phyloP scores from a whole-genome alignment of 768 basidiomycete species.

The Naganishia antarctica region DNA sequence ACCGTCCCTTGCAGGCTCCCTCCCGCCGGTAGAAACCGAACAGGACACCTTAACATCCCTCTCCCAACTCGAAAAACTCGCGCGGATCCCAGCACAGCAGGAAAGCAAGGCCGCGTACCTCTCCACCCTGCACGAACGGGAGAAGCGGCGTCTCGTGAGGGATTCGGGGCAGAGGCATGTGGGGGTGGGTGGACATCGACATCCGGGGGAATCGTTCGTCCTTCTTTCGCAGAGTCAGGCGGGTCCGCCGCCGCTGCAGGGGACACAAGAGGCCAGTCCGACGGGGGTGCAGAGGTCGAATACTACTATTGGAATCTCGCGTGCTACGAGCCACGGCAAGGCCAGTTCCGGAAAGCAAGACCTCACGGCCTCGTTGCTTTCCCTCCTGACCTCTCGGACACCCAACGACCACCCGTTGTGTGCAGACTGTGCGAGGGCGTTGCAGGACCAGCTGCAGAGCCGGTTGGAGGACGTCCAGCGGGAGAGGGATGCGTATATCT shows the following conservation, averaged over 20 bases:
- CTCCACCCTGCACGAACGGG: constrained; percentile 52
- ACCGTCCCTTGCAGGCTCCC: constrained; percentile 5
- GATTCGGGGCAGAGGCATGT: neutral
- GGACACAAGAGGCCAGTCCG: no score
- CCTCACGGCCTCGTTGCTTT: constrained; percentile 39
- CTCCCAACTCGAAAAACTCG: constrained; percentile 53
- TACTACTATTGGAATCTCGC: neutral
- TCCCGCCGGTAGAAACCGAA: constrained; percentile 15
- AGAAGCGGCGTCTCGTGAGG: constrained; percentile 38
- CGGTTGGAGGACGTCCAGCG: constrained; percentile 85
- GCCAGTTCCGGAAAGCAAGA: constrained; percentile 36
- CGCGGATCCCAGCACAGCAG: constrained; percentile 51
- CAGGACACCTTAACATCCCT: constrained; percentile 35
- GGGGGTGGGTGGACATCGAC: constrained; percentile 28
- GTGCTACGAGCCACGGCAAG: neutral
- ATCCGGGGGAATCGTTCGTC: constrained; percentile 84
- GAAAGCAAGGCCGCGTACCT: constrained; percentile 27
- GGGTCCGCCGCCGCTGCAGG: neutral
- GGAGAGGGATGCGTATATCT: constrained; percentile 86
- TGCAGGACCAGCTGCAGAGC: constrained; percentile 68
- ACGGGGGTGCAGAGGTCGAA: neutral
- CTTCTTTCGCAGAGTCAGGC: constrained; percentile 69
- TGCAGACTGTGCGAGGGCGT: constrained; percentile 81
- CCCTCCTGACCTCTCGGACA: constrained; percentile 51
- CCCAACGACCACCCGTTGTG: constrained; percentile 86